Evolutionary conservation across 1,284 basidiomycete species (phyloP).

Genomic region (Papiliotrema nemorosa): DNA sequence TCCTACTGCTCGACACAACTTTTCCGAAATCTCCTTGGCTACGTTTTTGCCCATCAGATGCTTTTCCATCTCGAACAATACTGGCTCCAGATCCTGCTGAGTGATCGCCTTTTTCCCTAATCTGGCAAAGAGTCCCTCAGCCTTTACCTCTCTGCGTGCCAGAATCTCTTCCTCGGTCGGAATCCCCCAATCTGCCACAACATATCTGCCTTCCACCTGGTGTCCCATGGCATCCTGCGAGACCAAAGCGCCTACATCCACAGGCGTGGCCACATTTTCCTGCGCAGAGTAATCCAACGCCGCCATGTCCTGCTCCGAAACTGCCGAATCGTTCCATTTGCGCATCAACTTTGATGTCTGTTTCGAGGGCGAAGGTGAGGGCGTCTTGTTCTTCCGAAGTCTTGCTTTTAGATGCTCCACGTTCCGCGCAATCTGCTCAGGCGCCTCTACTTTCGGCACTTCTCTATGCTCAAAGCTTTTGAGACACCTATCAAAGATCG

Average conservation of each 20-base stretch:
- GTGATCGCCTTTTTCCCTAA: slow-evolving; percentile 76
- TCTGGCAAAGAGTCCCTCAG: slow-evolving; percentile 65
- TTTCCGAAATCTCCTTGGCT: slow-evolving; percentile 89
- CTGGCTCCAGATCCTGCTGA: slow-evolving; percentile 77
- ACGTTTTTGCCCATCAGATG: slow-evolving; percentile 99
- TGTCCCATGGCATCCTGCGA: slow-evolving; percentile 54
- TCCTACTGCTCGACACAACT: slow-evolving; percentile 90
- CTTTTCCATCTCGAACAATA: slow-evolving; percentile 90
- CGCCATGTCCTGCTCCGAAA: slow-evolving; percentile 79
- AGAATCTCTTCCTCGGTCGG: slow-evolving; percentile 46
- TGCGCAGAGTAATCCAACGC: slow-evolving; percentile 70
- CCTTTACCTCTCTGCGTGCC: slow-evolving; percentile 35
- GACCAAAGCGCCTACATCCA: slow-evolving; percentile 49
- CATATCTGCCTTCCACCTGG: slow-evolving; percentile 80
- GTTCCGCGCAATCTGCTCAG: slow-evolving; percentile 83
- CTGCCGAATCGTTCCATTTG: slow-evolving; percentile 83
- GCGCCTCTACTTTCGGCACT: slow-evolving; percentile 12
- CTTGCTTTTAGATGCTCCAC: slow-evolving; percentile 85
- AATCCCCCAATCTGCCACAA: slow-evolving; percentile 81
- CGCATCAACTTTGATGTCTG: slow-evolving; percentile 71
- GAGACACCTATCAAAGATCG: slow-evolving; percentile 45
- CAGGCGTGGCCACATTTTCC: slow-evolving; percentile 36
- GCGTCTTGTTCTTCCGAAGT: slow-evolving; percentile 52
- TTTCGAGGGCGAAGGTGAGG: slow-evolving; percentile 35
- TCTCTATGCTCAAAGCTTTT: slow-evolving; percentile 27